phyloP scores from a whole-genome alignment of 2,329 filamentous ascomycete species.

The Escovopsis sp. region DNA sequence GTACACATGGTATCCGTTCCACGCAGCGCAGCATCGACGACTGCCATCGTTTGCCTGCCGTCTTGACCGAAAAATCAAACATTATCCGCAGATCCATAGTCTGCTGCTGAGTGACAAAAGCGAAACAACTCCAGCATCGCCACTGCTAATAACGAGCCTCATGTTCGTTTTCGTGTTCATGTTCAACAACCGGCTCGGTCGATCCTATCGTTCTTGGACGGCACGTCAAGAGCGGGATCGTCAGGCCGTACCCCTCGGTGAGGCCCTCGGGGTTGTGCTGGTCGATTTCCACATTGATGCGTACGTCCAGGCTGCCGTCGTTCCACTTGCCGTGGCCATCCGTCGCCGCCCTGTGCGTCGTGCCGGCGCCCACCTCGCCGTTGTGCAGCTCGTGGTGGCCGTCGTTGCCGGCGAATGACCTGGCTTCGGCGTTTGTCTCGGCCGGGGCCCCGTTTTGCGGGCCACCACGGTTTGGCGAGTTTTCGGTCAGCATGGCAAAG shows the following conservation, averaged over 20 bases:
- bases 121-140: too few relatives aligned
- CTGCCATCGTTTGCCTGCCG: too few relatives aligned
- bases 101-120: too few relatives aligned
- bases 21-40: too few relatives aligned
- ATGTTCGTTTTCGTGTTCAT: too few relatives aligned
- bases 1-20: too few relatives aligned
- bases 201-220: constrained; percentile 6
- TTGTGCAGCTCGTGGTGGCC: constrained; percentile 57
- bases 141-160: too few relatives aligned
- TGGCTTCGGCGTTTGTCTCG: constrained; percentile 8
- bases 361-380: constrained; percentile 68
- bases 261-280: constrained; percentile 67
- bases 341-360: constrained; percentile 56
- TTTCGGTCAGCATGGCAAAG: constrained; percentile 82
- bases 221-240: constrained; percentile 56
- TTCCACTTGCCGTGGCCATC: constrained; percentile 39
- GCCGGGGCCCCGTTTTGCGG: constrained; percentile 9
- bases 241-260: constrained; percentile 71
- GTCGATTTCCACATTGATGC: constrained; percentile 75
- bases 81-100: too few relatives aligned
- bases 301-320: constrained; percentile 60
- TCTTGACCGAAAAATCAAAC: too few relatives aligned
- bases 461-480: constrained; percentile 40
- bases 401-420: constrained; percentile 35
- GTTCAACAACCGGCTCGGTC: too few relatives aligned